phyloP scores from a whole-genome alignment of 1,284 basidiomycete species.

The Cryptococcus amylolentus region DNA sequence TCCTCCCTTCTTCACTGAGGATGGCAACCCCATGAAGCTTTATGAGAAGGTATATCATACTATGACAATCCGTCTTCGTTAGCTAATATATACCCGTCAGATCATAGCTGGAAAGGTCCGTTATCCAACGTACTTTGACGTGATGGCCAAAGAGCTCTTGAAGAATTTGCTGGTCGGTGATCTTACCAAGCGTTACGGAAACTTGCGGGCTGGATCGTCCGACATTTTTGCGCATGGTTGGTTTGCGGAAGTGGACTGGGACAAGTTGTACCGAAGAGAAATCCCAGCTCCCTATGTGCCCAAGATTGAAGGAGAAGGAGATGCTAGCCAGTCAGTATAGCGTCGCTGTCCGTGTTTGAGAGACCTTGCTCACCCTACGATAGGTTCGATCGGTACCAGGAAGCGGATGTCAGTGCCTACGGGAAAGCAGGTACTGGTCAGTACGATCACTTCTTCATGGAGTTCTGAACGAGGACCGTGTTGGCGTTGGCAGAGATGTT shows the following conservation, averaged over 20 bases:
- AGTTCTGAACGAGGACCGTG: conserved; percentile 31
- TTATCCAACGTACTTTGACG: conserved; percentile 84
- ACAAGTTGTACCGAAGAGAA: conserved; percentile 72
- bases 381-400: conserved; percentile 52
- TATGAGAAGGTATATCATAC: conserved; percentile 84
- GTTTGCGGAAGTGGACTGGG: conserved; percentile 97
- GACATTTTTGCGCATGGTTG: conserved; percentile 96
- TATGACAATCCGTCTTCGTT: neutral
- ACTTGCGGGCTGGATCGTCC: conserved; percentile 83
- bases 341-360: neutral
- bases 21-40: conserved; percentile 65
- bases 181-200: conserved; percentile 87
- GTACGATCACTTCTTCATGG: conserved; percentile 49
- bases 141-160: conserved; percentile 80
- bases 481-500: too few relatives aligned
- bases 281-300: conserved; percentile 97
- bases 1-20: conserved; percentile 58
- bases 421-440: conserved; percentile 48
- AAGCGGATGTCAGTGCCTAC: conserved; percentile 50
- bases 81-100: conserved; percentile 19
- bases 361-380: neutral
- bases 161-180: conserved; percentile 86
- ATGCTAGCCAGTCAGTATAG: conserved; percentile 79
- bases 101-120: conserved; percentile 67
- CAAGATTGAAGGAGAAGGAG: conserved; percentile 76